A percentile compares a stretch with the other conserved stretches of the same genome.
Evolutionary conservation across 2,329 filamentous ascomycete genomes (phyloP).

Genomic region (Lachnellula cervina): DNA sequence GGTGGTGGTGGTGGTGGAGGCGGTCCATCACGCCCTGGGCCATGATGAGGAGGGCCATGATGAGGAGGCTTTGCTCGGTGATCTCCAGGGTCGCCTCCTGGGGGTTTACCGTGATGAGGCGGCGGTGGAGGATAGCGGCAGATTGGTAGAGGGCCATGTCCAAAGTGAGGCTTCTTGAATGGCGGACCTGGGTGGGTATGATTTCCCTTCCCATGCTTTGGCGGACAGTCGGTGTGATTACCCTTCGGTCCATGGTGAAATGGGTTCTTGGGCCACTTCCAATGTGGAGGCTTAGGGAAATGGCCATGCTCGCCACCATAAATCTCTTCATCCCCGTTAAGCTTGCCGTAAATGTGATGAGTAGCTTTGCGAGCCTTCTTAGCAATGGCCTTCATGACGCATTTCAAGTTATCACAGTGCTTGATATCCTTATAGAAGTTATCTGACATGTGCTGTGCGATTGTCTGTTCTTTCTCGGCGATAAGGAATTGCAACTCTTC

Average conservation of each 20-base stretch:
- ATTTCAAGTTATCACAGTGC: constrained; percentile 40
- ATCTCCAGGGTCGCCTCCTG: neutral
- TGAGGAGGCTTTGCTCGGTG: constrained; percentile 3
- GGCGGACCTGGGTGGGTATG: constrained; percentile 22
- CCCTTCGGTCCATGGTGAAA: constrained; percentile 2
- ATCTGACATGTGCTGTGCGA: constrained; percentile 32
- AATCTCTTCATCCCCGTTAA: constrained; percentile 16
- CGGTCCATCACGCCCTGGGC: neutral
- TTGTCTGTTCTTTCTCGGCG: constrained; percentile 35
- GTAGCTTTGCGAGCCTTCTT: constrained; percentile 36
- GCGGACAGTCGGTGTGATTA: constrained; percentile 11
- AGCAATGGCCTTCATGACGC: constrained; percentile 38
- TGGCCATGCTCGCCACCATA: constrained; percentile 12
- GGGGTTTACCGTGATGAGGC: constrained; percentile 8
- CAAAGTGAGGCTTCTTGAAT: constrained; percentile 23
- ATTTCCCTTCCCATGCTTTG: constrained; percentile 12
- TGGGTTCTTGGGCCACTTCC: constrained; percentile 12
- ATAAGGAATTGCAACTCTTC: constrained; percentile 40
- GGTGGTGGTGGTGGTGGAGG: constrained; percentile 1
- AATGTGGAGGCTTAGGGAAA: constrained; percentile 15
- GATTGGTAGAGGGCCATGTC: constrained; percentile 26
- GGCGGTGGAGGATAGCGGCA: constrained; percentile 25
- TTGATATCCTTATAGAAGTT: constrained; percentile 31
- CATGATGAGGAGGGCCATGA: constrained; percentile 6
- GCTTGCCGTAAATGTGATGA: constrained; percentile 31